Conservation (phyloP, 2,329 filamentous ascomycete species). For the Ascochyta clinopodiicola region DNA sequence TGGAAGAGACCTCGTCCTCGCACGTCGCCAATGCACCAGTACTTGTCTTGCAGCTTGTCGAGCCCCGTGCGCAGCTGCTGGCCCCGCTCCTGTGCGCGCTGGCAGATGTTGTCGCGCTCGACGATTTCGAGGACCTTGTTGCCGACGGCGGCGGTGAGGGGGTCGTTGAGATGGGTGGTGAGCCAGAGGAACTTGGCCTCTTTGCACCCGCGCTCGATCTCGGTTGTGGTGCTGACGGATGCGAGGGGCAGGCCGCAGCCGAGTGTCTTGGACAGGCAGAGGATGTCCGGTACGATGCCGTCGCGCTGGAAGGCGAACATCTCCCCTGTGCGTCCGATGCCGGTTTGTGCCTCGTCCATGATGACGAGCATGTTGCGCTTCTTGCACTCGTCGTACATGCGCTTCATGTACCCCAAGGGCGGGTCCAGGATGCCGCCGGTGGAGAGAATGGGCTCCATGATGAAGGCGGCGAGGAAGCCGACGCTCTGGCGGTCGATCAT, state of each 20-base stretch:
- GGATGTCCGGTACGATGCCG: constrained; percentile 52
- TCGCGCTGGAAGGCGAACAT: constrained; percentile 59
- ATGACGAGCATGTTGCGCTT: constrained; percentile 46
- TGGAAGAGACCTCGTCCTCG: constrained; percentile 39
- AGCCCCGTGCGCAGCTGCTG: constrained; percentile 29
- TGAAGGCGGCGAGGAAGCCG: constrained; percentile 68
- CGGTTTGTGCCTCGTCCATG: constrained; percentile 49
- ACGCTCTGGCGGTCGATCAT: constrained; percentile 66
- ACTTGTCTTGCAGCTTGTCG: constrained; percentile 24
- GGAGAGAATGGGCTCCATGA: constrained; percentile 67
- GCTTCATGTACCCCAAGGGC: constrained; percentile 64
- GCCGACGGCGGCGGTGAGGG: constrained; percentile 36
- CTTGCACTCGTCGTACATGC: constrained; percentile 55
- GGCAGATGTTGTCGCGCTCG: constrained; percentile 31
- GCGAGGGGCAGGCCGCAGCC: constrained; percentile 38
- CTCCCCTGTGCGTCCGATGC: constrained; percentile 43
- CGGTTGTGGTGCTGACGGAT: constrained; percentile 33
- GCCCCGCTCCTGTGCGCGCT: constrained; percentile 22
- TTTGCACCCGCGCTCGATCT: constrained; percentile 25
- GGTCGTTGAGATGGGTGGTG: constrained; percentile 43
- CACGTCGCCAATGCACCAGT: constrained; percentile 41
- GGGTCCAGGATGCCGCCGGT: constrained; percentile 67
- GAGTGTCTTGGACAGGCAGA: constrained; percentile 38
- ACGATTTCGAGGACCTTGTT: constrained; percentile 42
- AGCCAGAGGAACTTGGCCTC: constrained; percentile 35